Evolutionary conservation across 2,329 filamentous ascomycete genomes (phyloP), one percentile per base, ranked within the genome.

Genomic region (Aspergillus sp.): DNA sequence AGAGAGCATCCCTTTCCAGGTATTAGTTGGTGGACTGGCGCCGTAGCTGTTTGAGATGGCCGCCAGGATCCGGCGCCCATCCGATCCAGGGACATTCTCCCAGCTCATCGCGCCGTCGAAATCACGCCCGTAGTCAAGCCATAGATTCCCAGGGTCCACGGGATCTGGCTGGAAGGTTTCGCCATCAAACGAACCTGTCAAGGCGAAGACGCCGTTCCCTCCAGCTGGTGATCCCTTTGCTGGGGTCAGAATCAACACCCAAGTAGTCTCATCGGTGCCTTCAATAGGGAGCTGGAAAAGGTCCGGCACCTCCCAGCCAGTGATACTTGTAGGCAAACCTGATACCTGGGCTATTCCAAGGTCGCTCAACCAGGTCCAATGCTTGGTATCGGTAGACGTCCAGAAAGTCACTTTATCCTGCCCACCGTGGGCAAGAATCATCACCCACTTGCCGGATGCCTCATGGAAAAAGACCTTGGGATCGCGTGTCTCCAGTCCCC

Each of bases 1-100:
- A 7, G 57, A 60, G 17, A 58, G 55, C 55, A 62, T 49, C 14
- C 60, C 58, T 11, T 52, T 62, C 57, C 57, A 59, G 15, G 57
- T 56, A 21, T 41, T 49, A 9, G 57, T 59, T 17, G 57, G 57
- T 2, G 57, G 57, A 4, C 44, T 48, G 5, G n/a, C 27, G 15
- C 57, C 57, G 43, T 59, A 59, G 41, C 57, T 59, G 33, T 59
- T 59, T 23, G 37, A 25, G 17, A 59, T 31, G 3, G 52, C 31
- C 2, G 57, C 57, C 41, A 59, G 11, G 12, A 59, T 59, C 7
- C 52, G 52, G 3, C 57, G 40, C 1, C 47, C 57, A 44, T 59
- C 57, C 3, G 48, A 35, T n/a, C 25, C 41, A 31, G 47, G 52
- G 3, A 59, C 47, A 35, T 59, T 59, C 25, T 48, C 57, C 57